These are phyloP conservation scores for Echeveria elegans DNA, from an alignment of 164 flowering plant species.

Conservation along the genomic window DNA sequence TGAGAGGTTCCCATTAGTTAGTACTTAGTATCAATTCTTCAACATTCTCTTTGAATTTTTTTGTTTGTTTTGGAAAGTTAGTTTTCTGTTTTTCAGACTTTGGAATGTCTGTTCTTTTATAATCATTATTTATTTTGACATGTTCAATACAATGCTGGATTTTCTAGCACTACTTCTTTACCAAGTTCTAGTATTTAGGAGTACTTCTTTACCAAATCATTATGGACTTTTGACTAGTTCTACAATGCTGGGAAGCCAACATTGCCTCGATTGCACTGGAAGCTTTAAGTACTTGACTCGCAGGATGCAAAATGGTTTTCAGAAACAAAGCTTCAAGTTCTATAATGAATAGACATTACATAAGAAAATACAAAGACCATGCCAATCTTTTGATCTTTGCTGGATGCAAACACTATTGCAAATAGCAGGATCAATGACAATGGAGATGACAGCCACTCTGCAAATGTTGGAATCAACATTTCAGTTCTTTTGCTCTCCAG, in stretches of 20 bases:
- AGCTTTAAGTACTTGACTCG: neutral
- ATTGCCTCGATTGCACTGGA: neutral
- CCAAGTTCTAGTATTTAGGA: neutral
- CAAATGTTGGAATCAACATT: neutral
- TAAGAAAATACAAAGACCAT: neutral
- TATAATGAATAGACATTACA: neutral
- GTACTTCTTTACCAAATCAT: neutral
- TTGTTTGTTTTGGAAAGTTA: neutral
- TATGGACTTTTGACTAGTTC: no score
- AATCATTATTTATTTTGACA: neutral
- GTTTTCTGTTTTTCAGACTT: neutral
- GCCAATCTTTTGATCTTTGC: neutral
- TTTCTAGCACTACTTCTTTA: neutral
- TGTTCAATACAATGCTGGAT: neutral
- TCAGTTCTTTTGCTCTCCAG: neutral
- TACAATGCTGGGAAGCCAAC: neutral
- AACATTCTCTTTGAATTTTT: neutral
- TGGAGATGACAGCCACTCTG: neutral
- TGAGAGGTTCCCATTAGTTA: neutral
- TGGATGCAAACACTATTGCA: neutral
- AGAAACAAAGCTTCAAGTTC: neutral
- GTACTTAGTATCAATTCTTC: neutral
- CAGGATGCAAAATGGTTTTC: neutral
- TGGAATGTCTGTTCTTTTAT: neutral
- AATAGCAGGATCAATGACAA: neutral